These are phyloP conservation scores for Vaccinium darrowii DNA, from an alignment of 148 eudicot species.

Conservation along the genomic window DNA sequence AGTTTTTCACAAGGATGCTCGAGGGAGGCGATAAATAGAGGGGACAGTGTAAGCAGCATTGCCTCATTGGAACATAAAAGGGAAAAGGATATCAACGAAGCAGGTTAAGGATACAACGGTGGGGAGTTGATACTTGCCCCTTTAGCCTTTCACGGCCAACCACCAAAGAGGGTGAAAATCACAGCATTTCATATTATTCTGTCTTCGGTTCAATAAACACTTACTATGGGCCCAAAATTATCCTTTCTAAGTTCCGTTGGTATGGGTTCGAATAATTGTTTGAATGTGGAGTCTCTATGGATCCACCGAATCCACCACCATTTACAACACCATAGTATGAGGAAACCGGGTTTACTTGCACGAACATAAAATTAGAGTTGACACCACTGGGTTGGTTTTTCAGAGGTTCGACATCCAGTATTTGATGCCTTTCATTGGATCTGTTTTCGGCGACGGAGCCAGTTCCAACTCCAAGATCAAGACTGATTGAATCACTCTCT, in stretches of 20 bases:
- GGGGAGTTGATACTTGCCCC: background rate
- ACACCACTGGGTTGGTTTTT: constrained; percentile 37
- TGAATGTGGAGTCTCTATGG: constrained; percentile 54
- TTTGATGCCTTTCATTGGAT: constrained; percentile 34
- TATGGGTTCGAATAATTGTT: constrained; percentile 61
- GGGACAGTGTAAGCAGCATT: constrained; percentile 4
- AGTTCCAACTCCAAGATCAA: constrained; percentile 84
- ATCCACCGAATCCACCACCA: constrained; percentile 60
- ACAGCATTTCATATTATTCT: constrained; percentile 12
- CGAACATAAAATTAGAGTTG: constrained; percentile 32
- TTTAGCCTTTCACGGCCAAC: background rate
- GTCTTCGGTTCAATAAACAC: constrained; percentile 19
- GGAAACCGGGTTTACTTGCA: constrained; percentile 42
- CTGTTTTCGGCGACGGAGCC: constrained; percentile 36
- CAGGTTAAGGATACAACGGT: constrained; percentile 12
- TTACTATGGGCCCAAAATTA: constrained; percentile 63
- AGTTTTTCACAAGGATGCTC: too few species aligned
- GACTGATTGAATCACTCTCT: constrained; percentile 58
- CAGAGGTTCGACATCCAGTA: constrained; percentile 29
- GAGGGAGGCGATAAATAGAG: background rate
- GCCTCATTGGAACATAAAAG: background rate
- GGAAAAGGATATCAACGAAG: background rate
- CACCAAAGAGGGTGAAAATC: background rate
- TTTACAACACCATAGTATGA: constrained; percentile 56
- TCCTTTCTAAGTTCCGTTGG: constrained; percentile 61